Evolutionary conservation across 805 yeast genomes (phyloP).

Genomic region (Pichia exigua): DNA sequence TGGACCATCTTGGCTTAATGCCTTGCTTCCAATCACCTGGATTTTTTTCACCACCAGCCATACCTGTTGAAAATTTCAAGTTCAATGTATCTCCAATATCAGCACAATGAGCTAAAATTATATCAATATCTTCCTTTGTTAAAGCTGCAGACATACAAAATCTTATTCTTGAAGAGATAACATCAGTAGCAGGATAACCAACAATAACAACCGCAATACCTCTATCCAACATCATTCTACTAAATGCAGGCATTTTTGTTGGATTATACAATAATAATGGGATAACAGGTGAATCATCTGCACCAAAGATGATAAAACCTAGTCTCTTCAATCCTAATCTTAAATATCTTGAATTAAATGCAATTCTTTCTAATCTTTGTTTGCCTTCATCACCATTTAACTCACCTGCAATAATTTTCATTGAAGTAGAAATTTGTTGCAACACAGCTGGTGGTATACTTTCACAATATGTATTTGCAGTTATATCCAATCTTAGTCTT

Average conservation of each 20-base stretch:
- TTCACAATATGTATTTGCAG: slow-evolving; percentile 75
- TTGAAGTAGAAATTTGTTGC: slow-evolving; percentile 75
- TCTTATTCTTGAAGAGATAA: slow-evolving; percentile 82
- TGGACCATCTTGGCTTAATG: slow-evolving; percentile 62
- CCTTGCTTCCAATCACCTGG: slow-evolving; percentile 51
- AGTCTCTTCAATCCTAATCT: slow-evolving; percentile 84
- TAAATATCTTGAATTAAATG: slow-evolving; percentile 90
- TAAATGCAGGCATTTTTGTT: slow-evolving; percentile 87
- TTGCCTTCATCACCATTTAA: slow-evolving; percentile 88
- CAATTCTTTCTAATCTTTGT: slow-evolving; percentile 85
- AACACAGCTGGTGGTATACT: slow-evolving; percentile 86
- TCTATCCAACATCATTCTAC: slow-evolving; percentile 69
- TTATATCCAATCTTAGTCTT: slow-evolving; percentile 61
- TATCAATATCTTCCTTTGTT: slow-evolving; percentile 90
- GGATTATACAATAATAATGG: slow-evolving; percentile 86
- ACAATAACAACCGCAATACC: slow-evolving; percentile 93
- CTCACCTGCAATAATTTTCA: slow-evolving; percentile 73
- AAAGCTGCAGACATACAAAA: slow-evolving; percentile 88
- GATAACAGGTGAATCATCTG: slow-evolving; percentile 93
- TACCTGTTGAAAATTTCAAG: slow-evolving; percentile 72
- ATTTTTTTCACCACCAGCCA: slow-evolving; percentile 50
- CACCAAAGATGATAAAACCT: slow-evolving; percentile 92
- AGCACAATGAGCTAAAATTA: slow-evolving; percentile 58
- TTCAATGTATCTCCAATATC: slow-evolving; percentile 71
- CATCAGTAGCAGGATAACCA: slow-evolving; percentile 96